These are phyloP conservation scores for Rhododendron williamsianum DNA, from an alignment of 148 eudicot species.

Conservation along the genomic window DNA sequence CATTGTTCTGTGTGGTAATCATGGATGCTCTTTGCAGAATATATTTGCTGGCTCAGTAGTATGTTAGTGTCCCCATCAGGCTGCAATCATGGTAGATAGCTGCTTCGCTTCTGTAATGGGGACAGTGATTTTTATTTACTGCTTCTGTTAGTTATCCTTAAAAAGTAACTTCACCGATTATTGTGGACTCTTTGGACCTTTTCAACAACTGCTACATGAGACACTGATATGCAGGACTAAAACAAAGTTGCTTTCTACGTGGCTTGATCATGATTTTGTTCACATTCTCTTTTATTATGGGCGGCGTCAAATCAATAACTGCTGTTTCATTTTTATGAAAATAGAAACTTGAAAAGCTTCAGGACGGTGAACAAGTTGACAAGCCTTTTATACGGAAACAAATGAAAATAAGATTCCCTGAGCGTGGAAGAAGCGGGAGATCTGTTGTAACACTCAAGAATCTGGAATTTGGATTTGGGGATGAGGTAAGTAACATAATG, in stretches of 20 bases:
- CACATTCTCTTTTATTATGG: not conserved
- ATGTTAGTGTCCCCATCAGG: not conserved
- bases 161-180: not conserved
- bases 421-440: conserved; percentile 90
- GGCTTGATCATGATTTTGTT: not conserved
- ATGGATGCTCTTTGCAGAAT: not conserved
- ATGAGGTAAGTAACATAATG: conserved; percentile 41
- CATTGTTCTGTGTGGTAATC: not conserved
- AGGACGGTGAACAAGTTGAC: conserved; percentile 82
- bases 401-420: conserved; percentile 93
- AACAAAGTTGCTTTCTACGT: not conserved
- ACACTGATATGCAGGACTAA: not conserved
- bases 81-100: not conserved
- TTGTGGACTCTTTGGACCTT: not conserved
- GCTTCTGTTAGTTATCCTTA: not conserved
- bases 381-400: conserved; percentile 96
- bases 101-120: not conserved
- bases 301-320: not conserved
- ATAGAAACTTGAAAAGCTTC: conserved; percentile 92
- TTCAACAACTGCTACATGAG: not conserved
- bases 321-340: conserved; percentile 6
- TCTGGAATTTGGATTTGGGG: conserved; percentile 65
- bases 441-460: conserved; percentile 62
- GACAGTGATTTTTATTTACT: not conserved
- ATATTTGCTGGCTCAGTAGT: not conserved